These are phyloP conservation scores for Mortierella alpina DNA, from an alignment of 192 early-diverging fungal genomes.

Conservation along the genomic window DNA sequence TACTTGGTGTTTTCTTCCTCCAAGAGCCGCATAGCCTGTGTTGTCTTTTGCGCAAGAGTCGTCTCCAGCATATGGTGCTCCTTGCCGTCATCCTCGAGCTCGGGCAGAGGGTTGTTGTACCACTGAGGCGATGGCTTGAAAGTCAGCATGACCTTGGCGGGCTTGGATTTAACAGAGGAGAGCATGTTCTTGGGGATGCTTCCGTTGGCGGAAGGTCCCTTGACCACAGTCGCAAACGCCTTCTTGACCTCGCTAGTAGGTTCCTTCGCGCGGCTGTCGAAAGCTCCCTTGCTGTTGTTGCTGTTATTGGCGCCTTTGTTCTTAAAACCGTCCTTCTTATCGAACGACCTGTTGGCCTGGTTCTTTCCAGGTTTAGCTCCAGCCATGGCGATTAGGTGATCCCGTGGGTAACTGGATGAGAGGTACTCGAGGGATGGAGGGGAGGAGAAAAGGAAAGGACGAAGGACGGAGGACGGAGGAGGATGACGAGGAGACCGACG, in stretches of 20 bases:
- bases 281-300: conserved; percentile 2
- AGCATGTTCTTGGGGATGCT: conserved; percentile 54
- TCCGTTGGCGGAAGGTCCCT: conserved; percentile 49
- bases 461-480: neutral
- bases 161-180: conserved; percentile 29
- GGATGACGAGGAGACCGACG: neutral
- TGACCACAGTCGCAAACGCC: conserved; percentile 39
- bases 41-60: conserved; percentile 45
- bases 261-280: conserved; percentile 4
- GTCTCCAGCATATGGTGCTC: conserved; percentile 40
- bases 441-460: neutral
- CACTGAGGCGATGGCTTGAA: conserved; percentile 47
- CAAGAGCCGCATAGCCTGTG: conserved; percentile 71
- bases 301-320: conserved; percentile 1
- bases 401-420: conserved; percentile 6
- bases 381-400: conserved; percentile 30
- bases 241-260: conserved; percentile 44
- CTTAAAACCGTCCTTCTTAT: conserved; percentile 4
- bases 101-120: conserved; percentile 26
- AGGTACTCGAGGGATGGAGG: neutral
- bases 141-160: conserved; percentile 32
- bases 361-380: conserved; percentile 8
- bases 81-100: conserved; percentile 47
- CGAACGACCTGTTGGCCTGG: conserved; percentile 4
- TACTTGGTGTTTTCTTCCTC: conserved; percentile 71